Evolutionary conservation across 139 green algal species (phyloP).

Genomic region (Chlorella sp.): DNA sequence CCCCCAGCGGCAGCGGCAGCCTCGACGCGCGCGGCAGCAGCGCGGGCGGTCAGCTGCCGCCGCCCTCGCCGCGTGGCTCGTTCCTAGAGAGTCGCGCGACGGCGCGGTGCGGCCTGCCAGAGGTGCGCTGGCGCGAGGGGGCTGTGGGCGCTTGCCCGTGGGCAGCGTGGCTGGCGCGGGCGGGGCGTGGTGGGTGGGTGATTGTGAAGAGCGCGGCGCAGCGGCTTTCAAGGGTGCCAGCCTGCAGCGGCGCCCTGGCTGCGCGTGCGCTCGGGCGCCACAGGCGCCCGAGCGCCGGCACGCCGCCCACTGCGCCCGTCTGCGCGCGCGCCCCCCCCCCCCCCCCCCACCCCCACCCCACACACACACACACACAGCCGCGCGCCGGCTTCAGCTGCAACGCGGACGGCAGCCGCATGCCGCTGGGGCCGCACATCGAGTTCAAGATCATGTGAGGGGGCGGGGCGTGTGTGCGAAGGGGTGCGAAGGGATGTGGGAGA

Average conservation of each 20-base stretch:
- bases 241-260: background rate
- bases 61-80: background rate
- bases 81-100: background rate
- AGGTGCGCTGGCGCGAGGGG: no score
- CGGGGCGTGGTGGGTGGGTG: no score
- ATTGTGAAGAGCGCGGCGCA: no score
- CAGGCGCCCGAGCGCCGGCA: background rate
- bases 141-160: no score
- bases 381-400: conserved; percentile 22
- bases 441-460: conserved; percentile 1
- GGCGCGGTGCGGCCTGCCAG: no score
- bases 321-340: background rate
- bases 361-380: background rate
- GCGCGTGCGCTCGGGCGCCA: background rate
- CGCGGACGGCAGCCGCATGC: conserved; percentile 20
- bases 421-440: conserved; percentile 34
- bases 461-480: background rate
- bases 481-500: no score
- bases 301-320: background rate
- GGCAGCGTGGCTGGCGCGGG: no score
- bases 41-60: background rate
- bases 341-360: background rate
- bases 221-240: background rate
- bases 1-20: background rate
- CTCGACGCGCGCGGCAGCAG: background rate